These are phyloP conservation scores for Heterobasidion parviporum DNA, from an alignment of 1,284 basidiomycete genomes.

Conservation along the genomic window DNA sequence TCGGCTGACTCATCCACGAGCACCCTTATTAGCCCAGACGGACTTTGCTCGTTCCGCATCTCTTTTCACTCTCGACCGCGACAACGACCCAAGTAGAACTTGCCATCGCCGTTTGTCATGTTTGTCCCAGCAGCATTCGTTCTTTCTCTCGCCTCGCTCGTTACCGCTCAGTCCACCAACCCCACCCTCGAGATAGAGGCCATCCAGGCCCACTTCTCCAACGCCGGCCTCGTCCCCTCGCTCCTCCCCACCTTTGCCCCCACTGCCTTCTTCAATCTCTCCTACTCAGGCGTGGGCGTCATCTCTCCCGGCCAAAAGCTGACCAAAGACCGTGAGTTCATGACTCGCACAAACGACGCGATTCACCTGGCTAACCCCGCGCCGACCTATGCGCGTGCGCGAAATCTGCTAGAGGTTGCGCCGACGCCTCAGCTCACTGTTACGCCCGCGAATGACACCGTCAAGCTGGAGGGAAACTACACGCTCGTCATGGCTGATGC, in stretches of 20 bases:
- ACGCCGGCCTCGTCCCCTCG: slow-evolving; percentile 51
- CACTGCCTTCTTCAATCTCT: slow-evolving; percentile 40
- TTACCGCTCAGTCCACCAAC: slow-evolving; percentile 30
- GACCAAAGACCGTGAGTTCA: slow-evolving; percentile 36
- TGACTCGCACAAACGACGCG: slow-evolving; percentile 13
- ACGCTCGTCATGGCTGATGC: slow-evolving; percentile 73
- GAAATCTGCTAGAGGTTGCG: slow-evolving; percentile 34
- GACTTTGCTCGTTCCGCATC: slow-evolving; percentile 9
- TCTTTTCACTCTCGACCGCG: slow-evolving; percentile 3
- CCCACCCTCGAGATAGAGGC: slow-evolving; percentile 35
- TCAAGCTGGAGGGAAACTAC: slow-evolving; percentile 35
- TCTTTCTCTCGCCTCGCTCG: slow-evolving; percentile 28
- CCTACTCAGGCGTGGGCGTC: slow-evolving; percentile 40
- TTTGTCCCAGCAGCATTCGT: slow-evolving; percentile 19
- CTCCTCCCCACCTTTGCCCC: slow-evolving; percentile 51
- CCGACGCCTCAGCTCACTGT: slow-evolving; percentile 42
- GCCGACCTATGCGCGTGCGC: no score
- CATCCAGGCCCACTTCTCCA: slow-evolving; percentile 53
- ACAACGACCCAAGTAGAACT: not conserved
- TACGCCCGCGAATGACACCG: slow-evolving; percentile 37
- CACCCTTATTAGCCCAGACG: not conserved
- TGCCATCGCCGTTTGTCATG: slow-evolving; percentile 17
- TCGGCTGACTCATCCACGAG: not conserved
- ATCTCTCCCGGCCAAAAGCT: slow-evolving; percentile 54
- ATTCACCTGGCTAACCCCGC: not conserved